Conservation (phyloP, 768 basidiomycete genomes). For the Phlebiopsis flavidoalba region DNA sequence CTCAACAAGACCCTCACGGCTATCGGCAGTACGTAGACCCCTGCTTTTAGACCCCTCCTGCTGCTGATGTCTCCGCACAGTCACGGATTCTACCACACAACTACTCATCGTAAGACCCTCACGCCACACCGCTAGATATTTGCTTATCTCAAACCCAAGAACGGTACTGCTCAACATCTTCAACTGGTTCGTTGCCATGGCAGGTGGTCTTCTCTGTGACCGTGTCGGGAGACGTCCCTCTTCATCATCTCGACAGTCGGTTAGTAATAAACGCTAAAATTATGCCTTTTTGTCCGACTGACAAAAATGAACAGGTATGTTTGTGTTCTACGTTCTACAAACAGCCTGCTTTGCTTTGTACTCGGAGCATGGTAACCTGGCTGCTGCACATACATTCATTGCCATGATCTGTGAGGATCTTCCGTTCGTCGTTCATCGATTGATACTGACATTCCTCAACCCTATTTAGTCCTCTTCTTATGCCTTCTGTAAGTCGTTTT, state of each 20-base stretch:
- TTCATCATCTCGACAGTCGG: conserved; percentile 45
- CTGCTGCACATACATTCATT: conserved; percentile 38
- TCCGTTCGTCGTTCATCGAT: neutral
- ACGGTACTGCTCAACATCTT: conserved; percentile 51
- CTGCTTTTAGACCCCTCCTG: neutral
- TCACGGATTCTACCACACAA: conserved; percentile 41
- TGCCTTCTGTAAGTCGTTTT: conserved; percentile 27
- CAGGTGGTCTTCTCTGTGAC: conserved; percentile 45
- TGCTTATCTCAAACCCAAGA: conserved; percentile 25
- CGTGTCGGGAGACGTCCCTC: conserved; percentile 43
- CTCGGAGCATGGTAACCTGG: conserved; percentile 19
- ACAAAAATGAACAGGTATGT: conserved; percentile 26
- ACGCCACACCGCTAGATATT: conserved; percentile 4
- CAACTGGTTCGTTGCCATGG: conserved; percentile 49
- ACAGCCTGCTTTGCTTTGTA: conserved; percentile 32
- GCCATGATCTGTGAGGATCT: conserved; percentile 37
- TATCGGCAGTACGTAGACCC: conserved; percentile 38
- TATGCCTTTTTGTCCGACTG: neutral
- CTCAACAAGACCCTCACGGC: conserved; percentile 49
- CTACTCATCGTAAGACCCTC: conserved; percentile 27
- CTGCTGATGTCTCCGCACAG: conserved; percentile 16
- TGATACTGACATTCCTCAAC: neutral
- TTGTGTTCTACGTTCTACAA: conserved; percentile 34
- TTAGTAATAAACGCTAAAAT: conserved; percentile 12
- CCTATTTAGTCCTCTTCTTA: conserved; percentile 32